Evolutionary conservation across 1,284 basidiomycete genomes (phyloP).

Genomic region (Chalciporus sp.): DNA sequence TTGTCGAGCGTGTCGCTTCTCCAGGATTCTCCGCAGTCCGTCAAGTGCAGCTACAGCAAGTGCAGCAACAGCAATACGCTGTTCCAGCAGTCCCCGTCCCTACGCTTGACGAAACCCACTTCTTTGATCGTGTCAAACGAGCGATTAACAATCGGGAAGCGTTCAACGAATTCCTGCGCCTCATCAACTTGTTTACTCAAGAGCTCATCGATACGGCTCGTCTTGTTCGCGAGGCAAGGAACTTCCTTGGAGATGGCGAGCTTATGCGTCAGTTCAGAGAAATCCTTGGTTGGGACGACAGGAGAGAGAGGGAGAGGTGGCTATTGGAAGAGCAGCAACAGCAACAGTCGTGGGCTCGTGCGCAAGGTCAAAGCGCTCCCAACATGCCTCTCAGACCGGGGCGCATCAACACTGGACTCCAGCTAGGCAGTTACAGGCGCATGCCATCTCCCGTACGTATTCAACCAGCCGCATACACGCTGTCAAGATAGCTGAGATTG

Average conservation of each 20-base stretch:
- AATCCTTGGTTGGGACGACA: constrained; percentile 89
- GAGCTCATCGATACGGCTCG: constrained; percentile 89
- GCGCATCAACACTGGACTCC: constrained; percentile 59
- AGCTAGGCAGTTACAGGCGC: constrained; percentile 87
- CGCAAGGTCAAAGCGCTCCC: constrained; percentile 45
- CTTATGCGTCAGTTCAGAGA: constrained; percentile 85
- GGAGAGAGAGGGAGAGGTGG: constrained; percentile 58
- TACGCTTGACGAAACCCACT: constrained; percentile 74
- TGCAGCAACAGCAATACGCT: constrained; percentile 32
- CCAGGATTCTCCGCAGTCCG: constrained; percentile 24
- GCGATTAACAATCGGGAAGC: constrained; percentile 85
- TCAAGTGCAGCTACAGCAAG: constrained; percentile 30
- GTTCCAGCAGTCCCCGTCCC: constrained; percentile 31
- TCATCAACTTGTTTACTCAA: constrained; percentile 94
- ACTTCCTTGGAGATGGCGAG: constrained; percentile 73
- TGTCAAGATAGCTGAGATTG: constrained; percentile 3
- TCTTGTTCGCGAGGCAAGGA: constrained; percentile 69
- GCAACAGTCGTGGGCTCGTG: constrained; percentile 41
- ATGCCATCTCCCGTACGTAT: constrained; percentile 74
- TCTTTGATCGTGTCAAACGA: constrained; percentile 94
- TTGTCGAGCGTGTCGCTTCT: constrained; percentile 24
- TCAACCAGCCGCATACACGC: background rate
- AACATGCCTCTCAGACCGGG: constrained; percentile 48
- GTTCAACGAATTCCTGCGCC: constrained; percentile 96
- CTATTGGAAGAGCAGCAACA: constrained; percentile 47